Conservation (phyloP, 2,329 filamentous ascomycete genomes). For the Verticillium tricorpus region DNA sequence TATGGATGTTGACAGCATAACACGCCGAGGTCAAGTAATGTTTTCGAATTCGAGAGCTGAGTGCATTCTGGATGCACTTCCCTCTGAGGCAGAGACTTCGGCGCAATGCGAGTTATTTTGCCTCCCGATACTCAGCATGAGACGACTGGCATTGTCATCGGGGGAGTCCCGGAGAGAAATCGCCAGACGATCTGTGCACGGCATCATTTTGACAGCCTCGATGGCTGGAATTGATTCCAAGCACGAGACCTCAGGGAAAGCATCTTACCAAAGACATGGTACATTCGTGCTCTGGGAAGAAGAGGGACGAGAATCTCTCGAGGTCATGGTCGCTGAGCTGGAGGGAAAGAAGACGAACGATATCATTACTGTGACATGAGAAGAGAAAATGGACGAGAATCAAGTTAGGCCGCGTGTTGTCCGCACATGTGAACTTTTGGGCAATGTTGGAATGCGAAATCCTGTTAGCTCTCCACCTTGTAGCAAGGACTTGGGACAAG, state of each 20-base stretch:
- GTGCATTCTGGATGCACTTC: neutral
- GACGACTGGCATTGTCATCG: neutral
- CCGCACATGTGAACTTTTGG: too few species aligned
- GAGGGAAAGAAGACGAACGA: too few species aligned
- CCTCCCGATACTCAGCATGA: neutral
- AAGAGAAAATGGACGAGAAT: too few species aligned
- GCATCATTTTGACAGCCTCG: neutral
- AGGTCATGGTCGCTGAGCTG: too few species aligned
- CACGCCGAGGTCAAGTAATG: neutral
- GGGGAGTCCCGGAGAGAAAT: neutral
- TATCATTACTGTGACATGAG: too few species aligned
- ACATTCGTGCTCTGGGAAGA: neutral
- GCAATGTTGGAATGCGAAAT: too few species aligned
- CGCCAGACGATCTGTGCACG: neutral
- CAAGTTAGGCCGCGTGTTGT: too few species aligned
- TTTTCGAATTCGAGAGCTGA: neutral
- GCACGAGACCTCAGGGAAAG: neutral
- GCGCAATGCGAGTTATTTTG: neutral
- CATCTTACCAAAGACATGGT: neutral
- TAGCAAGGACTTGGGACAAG: too few species aligned
- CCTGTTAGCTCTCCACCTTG: too few species aligned
- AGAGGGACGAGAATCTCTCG: too few species aligned
- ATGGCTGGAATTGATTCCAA: neutral
- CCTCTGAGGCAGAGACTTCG: neutral
- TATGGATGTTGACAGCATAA: neutral